Percentiles rank a stretch among this genome's conserved stretches.
These are phyloP conservation scores for Aurinia saxatilis DNA, from an alignment of 345 rosid species.

Conservation along the genomic window DNA sequence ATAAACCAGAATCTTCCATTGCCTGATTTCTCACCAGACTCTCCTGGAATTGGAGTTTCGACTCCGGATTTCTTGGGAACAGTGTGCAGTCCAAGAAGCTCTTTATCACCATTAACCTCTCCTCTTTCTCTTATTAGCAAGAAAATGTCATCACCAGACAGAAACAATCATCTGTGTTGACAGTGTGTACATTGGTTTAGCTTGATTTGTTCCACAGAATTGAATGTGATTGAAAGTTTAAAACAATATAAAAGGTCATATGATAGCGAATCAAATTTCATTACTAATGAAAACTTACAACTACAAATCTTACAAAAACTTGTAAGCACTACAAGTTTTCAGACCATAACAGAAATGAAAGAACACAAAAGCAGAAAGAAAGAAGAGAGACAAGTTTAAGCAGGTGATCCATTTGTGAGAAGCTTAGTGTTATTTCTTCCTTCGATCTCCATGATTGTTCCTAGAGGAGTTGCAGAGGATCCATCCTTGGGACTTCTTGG, in stretches of 20 bases:
- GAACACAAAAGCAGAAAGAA: constrained; percentile 10
- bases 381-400: not conserved
- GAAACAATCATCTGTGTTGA: not conserved
- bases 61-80: not conserved
- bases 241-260: not conserved
- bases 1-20: constrained; percentile 14
- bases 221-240: not conserved
- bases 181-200: not conserved
- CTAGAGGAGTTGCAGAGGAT: constrained; percentile 6
- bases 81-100: constrained; percentile 5
- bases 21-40: constrained; percentile 18
- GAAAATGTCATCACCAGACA: not conserved
- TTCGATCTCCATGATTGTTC: constrained; percentile 17
- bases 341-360: constrained; percentile 4
- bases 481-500: constrained; percentile 6
- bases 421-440: constrained; percentile 17
- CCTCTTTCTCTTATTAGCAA: not conserved
- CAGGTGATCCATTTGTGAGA: constrained; percentile 14
- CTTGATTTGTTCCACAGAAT: not conserved
- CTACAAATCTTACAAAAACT: not conserved
- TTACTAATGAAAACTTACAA: not conserved
- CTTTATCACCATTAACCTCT: not conserved
- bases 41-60: constrained; percentile 16
- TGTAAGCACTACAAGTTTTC: constrained; percentile 20
- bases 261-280: not conserved